Evolutionary conservation across 352 stramenopile genomes (phyloP), one percentile per base, ranked within the genome.

Genomic region (Globisporangium abappressorium): DNA sequence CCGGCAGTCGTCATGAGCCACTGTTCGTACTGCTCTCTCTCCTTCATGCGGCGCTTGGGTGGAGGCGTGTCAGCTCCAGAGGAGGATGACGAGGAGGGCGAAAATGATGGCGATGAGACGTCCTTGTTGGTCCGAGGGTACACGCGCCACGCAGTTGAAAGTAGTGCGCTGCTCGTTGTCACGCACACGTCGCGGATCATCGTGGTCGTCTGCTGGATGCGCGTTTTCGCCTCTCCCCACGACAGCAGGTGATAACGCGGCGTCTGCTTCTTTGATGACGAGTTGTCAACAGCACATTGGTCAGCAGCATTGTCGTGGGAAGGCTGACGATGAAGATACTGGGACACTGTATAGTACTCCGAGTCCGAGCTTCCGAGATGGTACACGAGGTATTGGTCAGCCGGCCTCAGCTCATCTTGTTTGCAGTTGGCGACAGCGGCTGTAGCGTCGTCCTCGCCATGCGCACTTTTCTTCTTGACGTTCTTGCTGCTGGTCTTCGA

Each of bases 81-180:
- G 1, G 58, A 56, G 11, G 58, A 41, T 0, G 61, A 49, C 14
- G 47, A 34, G 1, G 60, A 47, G 0, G n/a, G 33, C 14, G 61
- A 60, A 33, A 22, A 14, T 7, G 36, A 0, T 28, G 34, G 20
- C 20, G 28, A 24, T 14, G 46, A 34, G 5, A 26, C n/a, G 9
- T 57, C 24, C 33, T 57, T 15, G 36, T 43, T 58, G 53, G 8
- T 58, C 18, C 38, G 12, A 51, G 26, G 58, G n/a, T 26, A 38
- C 14, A 51, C 36, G 38, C 12, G 58, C 58, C 58, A 64, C 34
- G 51, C 22, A 26, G 12, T 43, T 1, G 34, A 30, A n/a, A 67
- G 49, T 11, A 67, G 7, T 3, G 43, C 47, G 7, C 49, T 67
- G 51, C 62, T 57, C 62, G 43, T 67, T 12, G 62, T 36, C 30